Base-by-base conservation (phyloP, 495 filamentous ascomycete species). In the Zalerion maritima region DNA sequence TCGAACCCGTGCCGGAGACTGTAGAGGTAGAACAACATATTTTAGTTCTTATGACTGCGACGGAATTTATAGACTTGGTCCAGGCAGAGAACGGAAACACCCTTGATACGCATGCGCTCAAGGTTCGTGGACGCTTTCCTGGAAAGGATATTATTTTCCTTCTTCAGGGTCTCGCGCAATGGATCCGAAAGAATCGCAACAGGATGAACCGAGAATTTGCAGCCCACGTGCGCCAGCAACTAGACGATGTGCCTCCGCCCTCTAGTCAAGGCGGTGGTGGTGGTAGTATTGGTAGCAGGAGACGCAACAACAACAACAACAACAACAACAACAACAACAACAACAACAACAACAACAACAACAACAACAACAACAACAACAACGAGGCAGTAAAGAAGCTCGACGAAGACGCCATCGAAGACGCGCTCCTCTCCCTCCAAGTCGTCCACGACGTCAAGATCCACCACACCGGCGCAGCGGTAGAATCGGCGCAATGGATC, bases 401-500 rank as follows among this genome's bases (percentile, higher is more conserved):
- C 18, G 69, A 81, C 40, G 78, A 86, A 39, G 73, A 82, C 36
- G 55, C 54, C 20, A 64, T 87, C 35, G 80, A 87, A 50, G 73
- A 77, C 39, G 75, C 78, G 12, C 66, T 87, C 4, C 60, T 92
- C 7, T 50, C 61, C 6, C 55, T 89, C 5, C 83, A 92, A 50
- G 58, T 89, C 20, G 40, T 63, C 3, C 73, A 86, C 54, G 45
- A 52, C 11, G 69, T 67, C 28, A 57, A 83, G 0, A 73, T 89
- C 31, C 77, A 85, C 47, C 78, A 89, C 41, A 79, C 78, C n/a
- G 53, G 46, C 18, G 43, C 49, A 4, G 37, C 62, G 3, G 32
- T 70, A 0, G 78, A 86, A 34, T 80, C 79, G 0, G 78, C 80
- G 2, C 65, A 78, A 42, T 84, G 79, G 81, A 71, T 89, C 17